A percentile compares a stretch with the other conserved stretches of the same genome.
These are phyloP conservation scores for Cyberlindnera euphorbiiphila DNA, from an alignment of 805 yeast genomes.

Conservation along the genomic window DNA sequence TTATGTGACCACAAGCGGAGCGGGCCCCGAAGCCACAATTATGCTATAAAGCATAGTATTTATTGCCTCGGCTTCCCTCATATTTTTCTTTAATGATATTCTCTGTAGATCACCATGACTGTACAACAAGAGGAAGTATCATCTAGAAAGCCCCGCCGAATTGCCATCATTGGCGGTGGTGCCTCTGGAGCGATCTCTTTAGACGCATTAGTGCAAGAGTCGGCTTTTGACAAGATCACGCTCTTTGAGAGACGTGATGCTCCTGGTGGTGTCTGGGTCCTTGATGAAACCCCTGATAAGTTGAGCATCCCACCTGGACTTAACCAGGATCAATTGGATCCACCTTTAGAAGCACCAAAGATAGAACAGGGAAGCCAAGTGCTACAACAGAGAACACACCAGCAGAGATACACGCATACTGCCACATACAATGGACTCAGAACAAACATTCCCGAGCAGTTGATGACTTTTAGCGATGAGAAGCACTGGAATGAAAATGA, in stretches of 20 bases:
- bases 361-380: background rate
- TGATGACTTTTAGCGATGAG: conserved; percentile 44
- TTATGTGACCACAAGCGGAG: background rate
- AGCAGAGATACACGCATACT: conserved; percentile 29
- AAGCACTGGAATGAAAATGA: conserved; percentile 31
- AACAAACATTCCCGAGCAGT: conserved; percentile 41
- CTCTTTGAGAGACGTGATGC: conserved; percentile 38
- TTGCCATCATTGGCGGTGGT: conserved; percentile 50
- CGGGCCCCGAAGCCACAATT: too few species aligned
- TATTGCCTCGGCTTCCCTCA: background rate
- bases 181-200: conserved; percentile 44
- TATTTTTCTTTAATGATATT: background rate
- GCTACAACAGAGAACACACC: conserved; percentile 7
- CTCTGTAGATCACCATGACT: conserved; percentile 2
- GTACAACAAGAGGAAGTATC: background rate
- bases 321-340: conserved; percentile 27
- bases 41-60: too few species aligned
- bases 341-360: conserved; percentile 18
- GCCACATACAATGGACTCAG: conserved; percentile 30
- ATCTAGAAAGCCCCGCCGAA: background rate
- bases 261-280: conserved; percentile 43
- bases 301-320: conserved; percentile 29
- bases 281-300: conserved; percentile 22
- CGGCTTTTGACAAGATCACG: conserved; percentile 31
- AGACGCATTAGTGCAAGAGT: conserved; percentile 37